phyloP scores from a whole-genome alignment of 2,329 filamentous ascomycete genomes.

The Alternaria alternata region DNA sequence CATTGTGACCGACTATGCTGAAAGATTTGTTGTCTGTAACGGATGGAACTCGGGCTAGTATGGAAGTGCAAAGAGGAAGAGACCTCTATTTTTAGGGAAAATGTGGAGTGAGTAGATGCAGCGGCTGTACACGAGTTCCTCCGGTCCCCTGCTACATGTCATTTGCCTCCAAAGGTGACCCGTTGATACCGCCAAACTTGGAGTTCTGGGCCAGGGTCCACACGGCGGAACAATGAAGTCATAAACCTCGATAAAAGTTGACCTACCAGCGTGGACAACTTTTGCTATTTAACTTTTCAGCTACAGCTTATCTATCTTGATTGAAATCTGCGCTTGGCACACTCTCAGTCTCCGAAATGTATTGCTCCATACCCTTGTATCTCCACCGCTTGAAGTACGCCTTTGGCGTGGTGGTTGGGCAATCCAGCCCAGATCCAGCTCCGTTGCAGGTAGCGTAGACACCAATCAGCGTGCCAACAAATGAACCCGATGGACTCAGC shows the following conservation, averaged over 20 bases:
- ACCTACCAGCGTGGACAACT: not conserved
- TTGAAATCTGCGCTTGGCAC: not conserved
- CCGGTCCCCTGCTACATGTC: too few species aligned
- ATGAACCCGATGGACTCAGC: conserved; percentile 14
- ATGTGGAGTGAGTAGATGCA: too few species aligned
- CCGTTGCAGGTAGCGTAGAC: conserved; percentile 63
- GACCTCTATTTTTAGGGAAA: too few species aligned
- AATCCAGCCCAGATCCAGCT: conserved; percentile 27
- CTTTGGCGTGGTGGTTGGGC: conserved; percentile 46
- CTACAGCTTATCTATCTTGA: not conserved
- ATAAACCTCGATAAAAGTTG: too few species aligned
- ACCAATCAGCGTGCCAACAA: conserved; percentile 59
- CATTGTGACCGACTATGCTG: not conserved
- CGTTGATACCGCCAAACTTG: too few species aligned
- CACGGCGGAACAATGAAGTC: too few species aligned
- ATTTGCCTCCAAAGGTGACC: too few species aligned
- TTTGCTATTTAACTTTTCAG: not conserved
- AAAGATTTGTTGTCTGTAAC: too few species aligned
- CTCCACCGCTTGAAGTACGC: conserved; percentile 60
- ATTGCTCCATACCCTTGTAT: conserved; percentile 44
- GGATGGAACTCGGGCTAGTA: too few species aligned
- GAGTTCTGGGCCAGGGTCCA: too few species aligned
- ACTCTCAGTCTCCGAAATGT: not conserved
- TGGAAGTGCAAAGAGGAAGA: too few species aligned
- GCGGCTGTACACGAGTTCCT: too few species aligned